These are phyloP conservation scores for Periconia macrospinosa DNA, from an alignment of 2,329 filamentous ascomycete genomes.

Conservation along the genomic window DNA sequence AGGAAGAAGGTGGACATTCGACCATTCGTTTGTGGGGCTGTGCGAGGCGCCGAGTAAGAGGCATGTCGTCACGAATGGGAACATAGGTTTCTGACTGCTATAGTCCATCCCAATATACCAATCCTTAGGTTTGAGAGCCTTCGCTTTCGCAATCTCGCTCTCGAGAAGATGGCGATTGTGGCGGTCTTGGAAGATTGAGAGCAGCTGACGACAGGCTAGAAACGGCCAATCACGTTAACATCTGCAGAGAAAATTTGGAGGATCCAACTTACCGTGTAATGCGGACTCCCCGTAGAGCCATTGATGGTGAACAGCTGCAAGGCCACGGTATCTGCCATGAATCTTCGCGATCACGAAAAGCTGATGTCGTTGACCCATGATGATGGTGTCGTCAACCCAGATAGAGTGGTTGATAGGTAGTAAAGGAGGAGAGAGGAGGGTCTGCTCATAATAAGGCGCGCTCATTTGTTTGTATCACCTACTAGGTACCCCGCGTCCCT, in stretches of 20 bases:
- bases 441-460: too few relatives aligned
- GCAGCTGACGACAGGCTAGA: too few relatives aligned
- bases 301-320: conserved; percentile 24
- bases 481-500: too few relatives aligned
- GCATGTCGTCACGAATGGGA: conserved; percentile 21
- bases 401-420: not conserved
- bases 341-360: conserved; percentile 28
- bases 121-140: too few relatives aligned
- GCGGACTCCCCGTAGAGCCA: conserved; percentile 17
- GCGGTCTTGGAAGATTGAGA: too few relatives aligned
- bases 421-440: too few relatives aligned
- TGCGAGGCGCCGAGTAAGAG: conserved; percentile 12
- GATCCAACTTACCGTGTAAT: conserved; percentile 2
- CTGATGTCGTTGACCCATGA: conserved; percentile 29
- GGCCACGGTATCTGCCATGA: conserved; percentile 20
- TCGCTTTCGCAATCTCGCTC: too few relatives aligned
- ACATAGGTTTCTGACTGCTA: not conserved
- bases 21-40: not conserved
- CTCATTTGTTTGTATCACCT: too few relatives aligned
- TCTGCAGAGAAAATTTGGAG: conserved; percentile 4
- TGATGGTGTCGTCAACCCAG: not conserved
- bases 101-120: too few relatives aligned
- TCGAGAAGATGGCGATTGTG: too few relatives aligned
- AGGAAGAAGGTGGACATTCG: not conserved
- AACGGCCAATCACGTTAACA: too few relatives aligned